Evolutionary conservation across 2,329 filamentous ascomycete genomes (phyloP).

Genomic region (Raffaelea arxii): DNA sequence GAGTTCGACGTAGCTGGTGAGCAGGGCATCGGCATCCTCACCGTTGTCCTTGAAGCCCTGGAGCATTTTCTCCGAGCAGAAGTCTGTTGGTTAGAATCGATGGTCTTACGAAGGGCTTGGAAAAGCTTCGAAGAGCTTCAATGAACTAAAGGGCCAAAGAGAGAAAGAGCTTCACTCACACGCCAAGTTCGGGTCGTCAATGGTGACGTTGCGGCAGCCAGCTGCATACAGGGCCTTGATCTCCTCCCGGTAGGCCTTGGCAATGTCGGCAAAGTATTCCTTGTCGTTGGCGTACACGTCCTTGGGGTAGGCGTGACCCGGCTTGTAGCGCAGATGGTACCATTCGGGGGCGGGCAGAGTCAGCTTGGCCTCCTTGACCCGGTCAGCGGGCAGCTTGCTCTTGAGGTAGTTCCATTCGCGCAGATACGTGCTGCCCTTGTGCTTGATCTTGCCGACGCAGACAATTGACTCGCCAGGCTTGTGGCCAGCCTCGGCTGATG

Average conservation of each 20-base stretch:
- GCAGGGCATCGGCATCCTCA: slow-evolving; percentile 51
- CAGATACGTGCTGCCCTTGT: slow-evolving; percentile 32
- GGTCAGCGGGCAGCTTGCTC: slow-evolving; percentile 43
- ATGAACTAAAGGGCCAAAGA: no score
- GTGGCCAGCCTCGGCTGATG: slow-evolving; percentile 30
- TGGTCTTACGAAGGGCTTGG: no score
- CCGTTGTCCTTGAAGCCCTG: slow-evolving; percentile 47
- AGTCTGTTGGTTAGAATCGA: slow-evolving; percentile 42
- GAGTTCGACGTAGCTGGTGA: slow-evolving; percentile 61
- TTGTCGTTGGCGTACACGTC: slow-evolving; percentile 36
- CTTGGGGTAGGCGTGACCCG: slow-evolving; percentile 37
- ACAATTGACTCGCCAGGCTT: slow-evolving; percentile 36
- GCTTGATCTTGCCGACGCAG: slow-evolving; percentile 36
- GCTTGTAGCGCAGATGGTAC: slow-evolving; percentile 47
- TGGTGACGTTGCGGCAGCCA: slow-evolving; percentile 43
- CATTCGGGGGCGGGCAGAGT: slow-evolving; percentile 53
- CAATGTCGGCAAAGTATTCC: slow-evolving; percentile 41
- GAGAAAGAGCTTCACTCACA: slow-evolving; percentile 13
- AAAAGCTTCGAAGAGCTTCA: no score
- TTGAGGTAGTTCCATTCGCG: slow-evolving; percentile 32
- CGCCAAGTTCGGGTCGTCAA: slow-evolving; percentile 53
- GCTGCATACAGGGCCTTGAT: slow-evolving; percentile 37
- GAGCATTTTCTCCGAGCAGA: slow-evolving; percentile 60
- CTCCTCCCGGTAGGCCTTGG: slow-evolving; percentile 38
- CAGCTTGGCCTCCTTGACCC: slow-evolving; percentile 55